Base-by-base conservation (phyloP, 2,329 filamentous ascomycete genomes). In the Ceratocystis smalleyi region DNA sequence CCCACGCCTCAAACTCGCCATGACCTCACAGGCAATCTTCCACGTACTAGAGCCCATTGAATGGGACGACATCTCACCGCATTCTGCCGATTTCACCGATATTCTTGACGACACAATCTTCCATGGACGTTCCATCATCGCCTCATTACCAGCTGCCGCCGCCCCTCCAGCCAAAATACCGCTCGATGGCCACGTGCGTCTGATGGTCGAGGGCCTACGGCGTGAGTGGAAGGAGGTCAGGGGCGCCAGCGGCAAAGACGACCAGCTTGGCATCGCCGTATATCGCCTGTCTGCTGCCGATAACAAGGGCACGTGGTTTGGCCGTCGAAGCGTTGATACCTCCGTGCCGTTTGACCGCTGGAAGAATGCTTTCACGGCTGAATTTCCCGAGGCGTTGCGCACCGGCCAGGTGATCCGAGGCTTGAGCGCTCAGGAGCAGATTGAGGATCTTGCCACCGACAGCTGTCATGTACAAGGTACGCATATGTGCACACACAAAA, bases 151-250 rank as follows among this genome's bases (percentile, higher is more conserved):
- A 74, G 61, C 79, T 6, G 72, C 76, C 76, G 70, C 72, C 68
- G 68, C 74, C 71, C 71, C 76, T 72, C 66, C 73, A 8, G 69
- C 65, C 78, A 73, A 68, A 79, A 77, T 49, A 17, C 74, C 78
- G 10, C 83, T 57, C 63, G 47, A 55, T 1, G 49, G 47, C 30
- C 65, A 66, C 43, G 61, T 47, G 10, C 78, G 32, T n/a, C 30
- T 66, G 30, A 69, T 73, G 17, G 70, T 83, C 40, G 77, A 76
- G 32, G 75, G 80, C 22, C 75, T 96, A n/a, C 84, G 85, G 66
- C 88, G 88, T 71, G 83, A 89, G 74, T 96, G 92, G 91, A 96
- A 95, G 73, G 87, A 90, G 51, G 76, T 91, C 70, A 92, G 90
- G 74, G 75, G 89, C 64, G 83, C 80, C 51, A 74, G 81, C 2